phyloP scores from a whole-genome alignment of 1,284 basidiomycete genomes.

The Rhodotorula sp. region DNA sequence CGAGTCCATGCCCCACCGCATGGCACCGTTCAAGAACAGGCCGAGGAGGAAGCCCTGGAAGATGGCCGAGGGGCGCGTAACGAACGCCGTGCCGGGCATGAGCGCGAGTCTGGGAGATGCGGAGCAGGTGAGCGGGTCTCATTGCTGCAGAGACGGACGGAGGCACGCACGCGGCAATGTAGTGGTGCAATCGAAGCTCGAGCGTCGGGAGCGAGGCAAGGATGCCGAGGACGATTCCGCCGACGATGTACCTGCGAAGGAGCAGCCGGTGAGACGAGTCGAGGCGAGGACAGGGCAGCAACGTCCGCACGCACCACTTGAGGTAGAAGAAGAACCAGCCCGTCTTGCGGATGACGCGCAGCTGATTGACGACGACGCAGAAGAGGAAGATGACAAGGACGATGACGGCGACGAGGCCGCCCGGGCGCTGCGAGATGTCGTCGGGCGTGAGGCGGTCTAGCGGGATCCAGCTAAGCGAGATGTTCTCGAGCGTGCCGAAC shows the following conservation, averaged over 20 bases:
- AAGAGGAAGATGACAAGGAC: slow-evolving; percentile 64
- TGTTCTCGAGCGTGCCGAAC: slow-evolving; percentile 61
- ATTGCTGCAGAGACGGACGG: slow-evolving; percentile 23
- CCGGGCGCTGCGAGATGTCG: slow-evolving; percentile 68
- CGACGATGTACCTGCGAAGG: slow-evolving; percentile 50
- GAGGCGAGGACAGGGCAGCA: background rate
- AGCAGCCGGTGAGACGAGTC: background rate
- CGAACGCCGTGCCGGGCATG: slow-evolving; percentile 76
- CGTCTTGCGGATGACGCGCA: slow-evolving; percentile 77
- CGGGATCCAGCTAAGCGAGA: slow-evolving; percentile 59
- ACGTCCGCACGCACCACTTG: slow-evolving; percentile 47
- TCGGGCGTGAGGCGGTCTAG: slow-evolving; percentile 69
- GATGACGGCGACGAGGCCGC: slow-evolving; percentile 70
- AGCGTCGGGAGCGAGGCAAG: slow-evolving; percentile 67
- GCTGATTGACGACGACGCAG: slow-evolving; percentile 68
- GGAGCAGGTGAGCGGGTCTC: slow-evolving; percentile 51
- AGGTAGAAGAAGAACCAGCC: slow-evolving; percentile 67
- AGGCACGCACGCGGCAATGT: slow-evolving; percentile 34
- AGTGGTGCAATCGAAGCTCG: slow-evolving; percentile 45
- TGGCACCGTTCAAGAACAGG: slow-evolving; percentile 61
- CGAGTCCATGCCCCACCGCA: slow-evolving; percentile 73
- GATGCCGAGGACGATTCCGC: slow-evolving; percentile 66
- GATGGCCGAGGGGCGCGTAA: slow-evolving; percentile 72
- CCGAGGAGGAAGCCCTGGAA: slow-evolving; percentile 79
- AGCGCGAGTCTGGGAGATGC: slow-evolving; percentile 67